Conservation (phyloP, 2,329 filamentous ascomycete genomes). For the Ceratocystis destructans region DNA sequence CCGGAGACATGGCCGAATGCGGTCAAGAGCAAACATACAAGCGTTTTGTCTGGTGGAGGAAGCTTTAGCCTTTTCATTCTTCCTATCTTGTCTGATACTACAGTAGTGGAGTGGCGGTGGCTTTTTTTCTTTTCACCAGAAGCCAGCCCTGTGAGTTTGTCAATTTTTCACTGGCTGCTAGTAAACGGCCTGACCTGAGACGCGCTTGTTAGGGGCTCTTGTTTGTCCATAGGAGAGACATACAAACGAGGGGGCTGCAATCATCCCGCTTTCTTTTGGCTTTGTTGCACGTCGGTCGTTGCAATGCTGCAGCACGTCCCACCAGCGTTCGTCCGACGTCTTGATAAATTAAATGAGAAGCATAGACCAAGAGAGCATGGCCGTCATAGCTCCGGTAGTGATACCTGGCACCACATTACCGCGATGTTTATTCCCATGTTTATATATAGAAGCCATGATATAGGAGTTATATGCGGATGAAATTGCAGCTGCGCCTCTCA, state of each 20-base stretch:
- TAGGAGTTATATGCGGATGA: not conserved
- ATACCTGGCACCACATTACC: not conserved
- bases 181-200: not conserved
- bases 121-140: too few species aligned
- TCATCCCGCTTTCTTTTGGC: not conserved
- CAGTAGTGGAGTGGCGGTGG: too few species aligned
- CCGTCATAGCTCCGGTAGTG: not conserved
- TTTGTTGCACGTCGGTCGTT: not conserved
- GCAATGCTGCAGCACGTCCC: not conserved
- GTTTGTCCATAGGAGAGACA: not conserved
- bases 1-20: conserved; percentile 3
- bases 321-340: not conserved
- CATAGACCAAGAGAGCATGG: not conserved
- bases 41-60: not conserved
- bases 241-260: not conserved
- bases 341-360: not conserved
- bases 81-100: not conserved
- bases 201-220: not conserved
- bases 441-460: not conserved
- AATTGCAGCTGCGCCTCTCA: not conserved
- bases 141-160: not conserved
- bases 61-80: not conserved
- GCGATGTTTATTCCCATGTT: not conserved
- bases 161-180: not conserved
- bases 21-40: conserved; percentile 1